Evolutionary conservation across 192 early-diverging fungal genomes (phyloP).

Genomic region (Lobosporangium transversale): DNA sequence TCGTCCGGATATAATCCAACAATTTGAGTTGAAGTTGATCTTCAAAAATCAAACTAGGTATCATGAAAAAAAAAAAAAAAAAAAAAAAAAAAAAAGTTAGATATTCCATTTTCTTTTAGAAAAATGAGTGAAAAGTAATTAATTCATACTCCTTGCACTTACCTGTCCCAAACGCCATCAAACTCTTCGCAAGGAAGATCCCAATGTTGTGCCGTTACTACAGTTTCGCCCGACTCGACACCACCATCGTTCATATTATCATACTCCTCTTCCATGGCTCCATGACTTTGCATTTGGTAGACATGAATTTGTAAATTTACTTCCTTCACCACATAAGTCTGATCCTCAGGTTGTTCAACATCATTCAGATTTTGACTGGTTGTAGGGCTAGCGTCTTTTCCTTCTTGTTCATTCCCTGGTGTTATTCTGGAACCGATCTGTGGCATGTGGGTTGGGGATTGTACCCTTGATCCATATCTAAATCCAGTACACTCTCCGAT

Average conservation of each 20-base stretch:
- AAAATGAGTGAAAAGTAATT: no score
- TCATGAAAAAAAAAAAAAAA: no score
- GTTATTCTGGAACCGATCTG: no score
- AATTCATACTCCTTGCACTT: no score
- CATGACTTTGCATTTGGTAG: constrained; percentile 58
- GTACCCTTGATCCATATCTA: not conserved
- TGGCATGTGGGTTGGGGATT: no score
- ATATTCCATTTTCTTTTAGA: no score
- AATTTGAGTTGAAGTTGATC: constrained; percentile 60
- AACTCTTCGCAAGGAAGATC: constrained; percentile 56
- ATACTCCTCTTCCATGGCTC: constrained; percentile 58
- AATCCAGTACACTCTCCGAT: constrained; percentile 25
- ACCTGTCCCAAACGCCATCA: constrained; percentile 65
- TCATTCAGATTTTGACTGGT: no score
- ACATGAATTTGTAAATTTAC: constrained; percentile 51
- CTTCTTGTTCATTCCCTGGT: no score
- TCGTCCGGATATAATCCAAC: constrained; percentile 70
- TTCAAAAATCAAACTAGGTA: constrained; percentile 65
- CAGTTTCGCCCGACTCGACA: constrained; percentile 48
- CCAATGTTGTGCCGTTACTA: constrained; percentile 62
- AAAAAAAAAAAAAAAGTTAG: no score
- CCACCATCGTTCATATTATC: not conserved
- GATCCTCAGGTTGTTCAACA: not conserved
- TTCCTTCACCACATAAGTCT: not conserved
- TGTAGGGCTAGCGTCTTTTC: no score